Conservation (phyloP, 805 yeast species). For the Suhomyces emberorum region DNA sequence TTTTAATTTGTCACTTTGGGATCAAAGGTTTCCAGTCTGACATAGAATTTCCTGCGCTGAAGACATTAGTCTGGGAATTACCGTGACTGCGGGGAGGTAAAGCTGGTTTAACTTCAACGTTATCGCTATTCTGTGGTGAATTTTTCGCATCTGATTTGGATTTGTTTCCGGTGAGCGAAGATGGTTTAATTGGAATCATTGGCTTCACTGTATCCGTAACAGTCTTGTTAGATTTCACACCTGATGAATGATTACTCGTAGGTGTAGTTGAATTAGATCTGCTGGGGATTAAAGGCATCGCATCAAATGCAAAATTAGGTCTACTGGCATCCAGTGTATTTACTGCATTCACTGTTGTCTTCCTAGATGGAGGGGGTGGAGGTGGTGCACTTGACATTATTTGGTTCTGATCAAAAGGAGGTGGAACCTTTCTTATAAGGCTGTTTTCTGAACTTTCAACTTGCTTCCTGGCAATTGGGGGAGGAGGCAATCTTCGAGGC, state of each 20-base stretch:
- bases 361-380: slow-evolving; percentile 21
- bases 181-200: slow-evolving; percentile 37
- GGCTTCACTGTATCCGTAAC: slow-evolving; percentile 19
- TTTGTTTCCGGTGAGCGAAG: slow-evolving; percentile 22
- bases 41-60: too few species aligned
- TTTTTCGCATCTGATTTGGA: too few species aligned
- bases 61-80: too few species aligned
- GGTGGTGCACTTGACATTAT: slow-evolving; percentile 2
- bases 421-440: slow-evolving; percentile 8
- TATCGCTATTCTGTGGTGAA: too few species aligned
- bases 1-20: too few species aligned
- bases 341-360: slow-evolving; percentile 5
- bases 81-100: too few species aligned
- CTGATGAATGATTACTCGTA: slow-evolving; percentile 6
- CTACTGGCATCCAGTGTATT: slow-evolving; percentile 11
- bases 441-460: slow-evolving; percentile 2
- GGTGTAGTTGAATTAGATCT: slow-evolving; percentile 31
- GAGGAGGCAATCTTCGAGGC: slow-evolving; percentile 31
- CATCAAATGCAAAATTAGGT: slow-evolving; percentile 32
- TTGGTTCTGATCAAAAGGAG: neutral
- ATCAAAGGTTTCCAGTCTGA: slow-evolving; percentile 52
- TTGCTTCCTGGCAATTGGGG: slow-evolving; percentile 19
- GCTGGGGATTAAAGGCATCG: slow-evolving; percentile 39
- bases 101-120: too few species aligned
- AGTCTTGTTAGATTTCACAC: slow-evolving; percentile 1